Evolutionary conservation across 495 filamentous ascomycete species (phyloP).

Genomic region (Rhizodiscina lignyota): DNA sequence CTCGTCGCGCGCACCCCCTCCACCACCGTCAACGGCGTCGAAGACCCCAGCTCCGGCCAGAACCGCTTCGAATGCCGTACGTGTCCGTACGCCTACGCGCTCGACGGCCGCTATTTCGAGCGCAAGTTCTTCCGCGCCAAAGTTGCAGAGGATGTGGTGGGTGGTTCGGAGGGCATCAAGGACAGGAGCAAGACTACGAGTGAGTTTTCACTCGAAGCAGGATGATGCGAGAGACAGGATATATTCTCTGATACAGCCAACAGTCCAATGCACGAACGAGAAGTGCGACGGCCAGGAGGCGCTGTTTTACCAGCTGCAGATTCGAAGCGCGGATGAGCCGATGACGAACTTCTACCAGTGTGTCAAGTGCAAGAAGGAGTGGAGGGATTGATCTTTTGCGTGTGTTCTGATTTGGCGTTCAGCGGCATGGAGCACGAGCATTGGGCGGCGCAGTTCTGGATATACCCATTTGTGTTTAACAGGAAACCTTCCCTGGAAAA

Average conservation of each 20-base stretch:
- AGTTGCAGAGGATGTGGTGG: constrained; percentile 83
- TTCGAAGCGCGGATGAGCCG: constrained; percentile 93
- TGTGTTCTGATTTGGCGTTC: no score
- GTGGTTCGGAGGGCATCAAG: constrained; percentile 70
- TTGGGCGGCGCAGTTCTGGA: no score
- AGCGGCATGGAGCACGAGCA: no score
- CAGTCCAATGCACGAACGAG: constrained; percentile 61
- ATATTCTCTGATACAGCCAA: no score
- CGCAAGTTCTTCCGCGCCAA: constrained; percentile 56
- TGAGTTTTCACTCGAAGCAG: constrained; percentile 19
- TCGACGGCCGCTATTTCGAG: constrained; percentile 58
- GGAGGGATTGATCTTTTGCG: constrained; percentile 4
- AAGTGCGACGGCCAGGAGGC: constrained; percentile 63
- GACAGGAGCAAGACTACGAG: constrained; percentile 68
- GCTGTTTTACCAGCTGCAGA: constrained; percentile 92
- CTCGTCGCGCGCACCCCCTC: constrained; percentile 43
- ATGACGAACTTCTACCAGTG: constrained; percentile 74
- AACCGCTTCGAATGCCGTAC: constrained; percentile 85
- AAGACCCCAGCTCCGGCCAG: constrained; percentile 20
- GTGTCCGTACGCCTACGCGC: constrained; percentile 73
- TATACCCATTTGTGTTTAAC: no score
- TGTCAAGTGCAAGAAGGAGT: constrained; percentile 3
- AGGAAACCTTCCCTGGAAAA: no score
- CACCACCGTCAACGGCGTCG: constrained; percentile 24
- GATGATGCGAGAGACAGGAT: constrained; percentile 3